Evolutionary conservation across 164 flowering plant genomes (phyloP).

Genomic region (Saururus chinensis): DNA sequence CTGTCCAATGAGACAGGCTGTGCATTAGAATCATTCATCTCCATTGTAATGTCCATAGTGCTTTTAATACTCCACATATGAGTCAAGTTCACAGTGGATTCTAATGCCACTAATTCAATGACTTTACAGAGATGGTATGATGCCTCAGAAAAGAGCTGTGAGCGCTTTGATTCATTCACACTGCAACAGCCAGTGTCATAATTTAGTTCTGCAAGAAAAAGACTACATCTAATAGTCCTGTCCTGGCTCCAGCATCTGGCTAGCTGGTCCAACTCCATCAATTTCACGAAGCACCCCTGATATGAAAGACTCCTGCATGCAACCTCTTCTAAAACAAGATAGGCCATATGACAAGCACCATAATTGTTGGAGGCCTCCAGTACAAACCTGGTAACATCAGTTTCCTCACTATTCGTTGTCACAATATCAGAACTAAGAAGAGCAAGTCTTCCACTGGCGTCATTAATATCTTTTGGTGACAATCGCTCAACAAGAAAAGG

Average conservation of each 20-base stretch:
- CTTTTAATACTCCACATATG: slow-evolving; percentile 6
- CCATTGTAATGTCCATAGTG: neutral
- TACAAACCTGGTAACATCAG: slow-evolving; percentile 45
- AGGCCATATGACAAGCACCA: slow-evolving; percentile 80
- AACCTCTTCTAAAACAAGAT: slow-evolving; percentile 69
- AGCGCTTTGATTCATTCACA: slow-evolving; percentile 19
- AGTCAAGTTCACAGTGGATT: slow-evolving; percentile 24
- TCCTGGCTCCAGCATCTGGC: slow-evolving; percentile 64
- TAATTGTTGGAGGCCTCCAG: slow-evolving; percentile 41
- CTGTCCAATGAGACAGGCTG: slow-evolving; percentile 6
- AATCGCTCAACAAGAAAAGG: slow-evolving; percentile 43
- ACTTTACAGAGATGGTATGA: slow-evolving; percentile 85
- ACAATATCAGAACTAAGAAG: slow-evolving; percentile 16
- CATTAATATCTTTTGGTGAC: slow-evolving; percentile 19
- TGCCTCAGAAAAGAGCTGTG: slow-evolving; percentile 48
- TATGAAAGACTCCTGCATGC: slow-evolving; percentile 31
- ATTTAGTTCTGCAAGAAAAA: slow-evolving; percentile 85
- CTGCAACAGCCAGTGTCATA: slow-evolving; percentile 58
- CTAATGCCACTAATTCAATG: slow-evolving; percentile 66
- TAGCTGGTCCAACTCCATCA: slow-evolving; percentile 81
- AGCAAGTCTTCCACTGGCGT: slow-evolving; percentile 14
- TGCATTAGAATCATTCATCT: slow-evolving; percentile 1
- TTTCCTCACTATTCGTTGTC: slow-evolving; percentile 23
- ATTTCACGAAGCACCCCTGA: slow-evolving; percentile 43
- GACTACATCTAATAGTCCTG: slow-evolving; percentile 66